Base-by-base conservation (phyloP, 2,329 filamentous ascomycete species). In the Diplodia seriata region DNA sequence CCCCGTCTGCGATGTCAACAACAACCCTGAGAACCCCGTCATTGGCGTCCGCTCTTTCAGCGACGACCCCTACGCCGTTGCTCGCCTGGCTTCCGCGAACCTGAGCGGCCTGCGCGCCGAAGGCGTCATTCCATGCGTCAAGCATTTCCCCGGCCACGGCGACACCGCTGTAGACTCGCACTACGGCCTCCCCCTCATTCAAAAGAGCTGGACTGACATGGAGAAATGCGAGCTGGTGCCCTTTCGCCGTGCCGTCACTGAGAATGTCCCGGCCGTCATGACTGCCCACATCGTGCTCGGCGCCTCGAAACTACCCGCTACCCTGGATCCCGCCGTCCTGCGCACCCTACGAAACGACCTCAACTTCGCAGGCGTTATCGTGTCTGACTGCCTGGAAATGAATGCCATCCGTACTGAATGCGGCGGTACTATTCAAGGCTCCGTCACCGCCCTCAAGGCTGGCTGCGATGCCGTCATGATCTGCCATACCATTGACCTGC, bases 401-500 rank as follows among this genome's bases (percentile, higher is more conserved):
- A 67, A 67, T 2, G 66, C 66, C 26, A 67, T 67, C n/a, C 55
- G 66, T 3, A 67, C 66, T 8, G 66, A 67, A 40, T 67, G 66
- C 23, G 66, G 66, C 2, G 66, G 66, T 9, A 67, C 66, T 3
- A 55, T 62, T 2, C 47, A 62, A 23, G 66, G 66, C 31, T 56
- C 66, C 23, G 55, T 67, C 18, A 55, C 66, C 20, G 66, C 66
- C 1, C 36, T 67, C 15, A 40, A 20, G 26, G 47, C 40, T 14
- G 66, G 66, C 23, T 67, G 66, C n/a, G 55, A 67, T 26, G 43
- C 43, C n/a, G 66, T 67, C 33, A 67, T 67, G 66, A 67, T 67
- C 15, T 67, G 66, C 47, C 66, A 67, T 38, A 67, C 66, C 23
- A 26, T 62, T 5, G 66, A 61, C 18, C 47, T 67, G 15, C 66